These are phyloP conservation scores for Cordyceps pruinosa DNA, from an alignment of 2,329 filamentous ascomycete genomes.

Conservation along the genomic window DNA sequence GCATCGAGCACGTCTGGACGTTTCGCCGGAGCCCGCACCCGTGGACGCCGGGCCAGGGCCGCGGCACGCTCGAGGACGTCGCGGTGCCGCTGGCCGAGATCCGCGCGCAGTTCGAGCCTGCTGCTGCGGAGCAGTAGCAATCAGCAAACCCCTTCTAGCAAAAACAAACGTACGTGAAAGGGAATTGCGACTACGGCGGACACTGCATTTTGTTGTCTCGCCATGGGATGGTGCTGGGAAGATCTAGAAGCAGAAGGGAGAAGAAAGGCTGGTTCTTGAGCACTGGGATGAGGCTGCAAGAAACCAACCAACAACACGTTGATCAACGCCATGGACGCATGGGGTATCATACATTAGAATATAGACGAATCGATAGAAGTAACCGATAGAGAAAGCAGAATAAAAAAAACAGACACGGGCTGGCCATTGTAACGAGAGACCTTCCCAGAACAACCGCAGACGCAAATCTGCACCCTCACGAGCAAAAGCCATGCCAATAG, in stretches of 20 bases:
- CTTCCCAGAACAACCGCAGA: neutral
- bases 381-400: neutral
- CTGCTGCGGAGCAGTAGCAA: neutral
- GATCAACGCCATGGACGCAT: constrained; percentile 13
- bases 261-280: too few relatives aligned
- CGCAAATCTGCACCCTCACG: neutral
- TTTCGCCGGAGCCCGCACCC: constrained; percentile 33
- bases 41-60: constrained; percentile 22
- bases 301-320: neutral
- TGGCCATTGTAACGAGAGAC: neutral
- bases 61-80: constrained; percentile 34
- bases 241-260: too few relatives aligned
- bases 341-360: constrained; percentile 20
- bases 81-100: constrained; percentile 37
- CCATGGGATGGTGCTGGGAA: neutral
- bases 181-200: neutral
- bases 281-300: neutral
- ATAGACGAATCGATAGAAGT: neutral
- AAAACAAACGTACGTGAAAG: neutral
- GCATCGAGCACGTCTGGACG: constrained; percentile 57
- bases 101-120: constrained; percentile 22
- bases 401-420: neutral
- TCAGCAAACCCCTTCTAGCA: too few relatives aligned
- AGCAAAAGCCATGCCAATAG: neutral
- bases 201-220: too few relatives aligned